phyloP scores from a whole-genome alignment of 148 eudicot genomes.

The Rhododendron mucronatum region DNA sequence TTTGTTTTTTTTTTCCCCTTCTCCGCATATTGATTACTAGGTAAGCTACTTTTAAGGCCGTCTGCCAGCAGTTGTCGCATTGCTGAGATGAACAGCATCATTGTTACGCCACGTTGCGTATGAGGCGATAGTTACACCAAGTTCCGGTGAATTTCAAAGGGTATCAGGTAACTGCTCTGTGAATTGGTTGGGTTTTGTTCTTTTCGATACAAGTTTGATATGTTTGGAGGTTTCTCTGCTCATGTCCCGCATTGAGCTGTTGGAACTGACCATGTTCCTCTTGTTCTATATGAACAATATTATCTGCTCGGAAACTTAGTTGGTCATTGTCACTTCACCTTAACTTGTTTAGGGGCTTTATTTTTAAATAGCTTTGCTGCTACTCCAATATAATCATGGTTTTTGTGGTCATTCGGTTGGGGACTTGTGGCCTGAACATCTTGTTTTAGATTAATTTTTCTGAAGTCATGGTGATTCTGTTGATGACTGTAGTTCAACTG shows the following conservation, averaged over 20 bases:
- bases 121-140: slow-evolving; percentile 17
- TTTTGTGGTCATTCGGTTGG: neutral
- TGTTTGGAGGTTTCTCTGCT: slow-evolving; percentile 2
- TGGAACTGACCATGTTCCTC: neutral
- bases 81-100: slow-evolving; percentile 39
- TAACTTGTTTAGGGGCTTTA: neutral
- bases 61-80: slow-evolving; percentile 28
- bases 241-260: neutral
- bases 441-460: neutral
- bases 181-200: neutral
- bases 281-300: neutral
- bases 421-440: neutral
- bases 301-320: neutral
- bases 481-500: neutral
- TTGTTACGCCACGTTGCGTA: slow-evolving; percentile 17
- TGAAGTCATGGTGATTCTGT: neutral
- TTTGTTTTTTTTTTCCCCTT: slow-evolving; percentile 11
- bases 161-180: slow-evolving; percentile 37
- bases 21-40: slow-evolving; percentile 33
- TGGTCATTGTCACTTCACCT: neutral
- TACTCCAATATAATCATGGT: neutral
- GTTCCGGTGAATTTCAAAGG: slow-evolving; percentile 15
- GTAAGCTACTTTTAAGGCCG: slow-evolving; percentile 38
- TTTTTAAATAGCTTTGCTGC: no score
- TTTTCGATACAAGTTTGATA: neutral